phyloP scores from a whole-genome alignment of 1,284 basidiomycete genomes.

The Ganoderma sp. region DNA sequence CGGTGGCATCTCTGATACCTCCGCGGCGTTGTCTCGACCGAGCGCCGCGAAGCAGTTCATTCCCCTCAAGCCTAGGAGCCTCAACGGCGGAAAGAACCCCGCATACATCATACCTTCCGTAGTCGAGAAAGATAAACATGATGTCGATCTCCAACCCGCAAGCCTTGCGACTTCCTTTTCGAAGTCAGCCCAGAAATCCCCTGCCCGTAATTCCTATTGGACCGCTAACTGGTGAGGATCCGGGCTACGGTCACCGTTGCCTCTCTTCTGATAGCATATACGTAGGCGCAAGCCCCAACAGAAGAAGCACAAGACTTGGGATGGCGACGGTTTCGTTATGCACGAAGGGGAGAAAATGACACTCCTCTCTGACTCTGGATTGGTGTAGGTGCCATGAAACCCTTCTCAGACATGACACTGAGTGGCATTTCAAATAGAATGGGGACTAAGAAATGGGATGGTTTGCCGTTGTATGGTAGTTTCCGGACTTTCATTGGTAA shows the following conservation, averaged over 20 bases:
- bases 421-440: slow-evolving; percentile 49
- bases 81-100: slow-evolving; percentile 40
- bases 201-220: slow-evolving; percentile 55
- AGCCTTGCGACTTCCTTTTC: slow-evolving; percentile 39
- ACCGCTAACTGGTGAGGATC: slow-evolving; percentile 66
- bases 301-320: slow-evolving; percentile 90
- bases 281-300: slow-evolving; percentile 76
- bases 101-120: slow-evolving; percentile 19
- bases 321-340: slow-evolving; percentile 74
- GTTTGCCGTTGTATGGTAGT: slow-evolving; percentile 55
- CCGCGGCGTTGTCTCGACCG: slow-evolving; percentile 33
- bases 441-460: slow-evolving; percentile 67
- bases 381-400: slow-evolving; percentile 53
- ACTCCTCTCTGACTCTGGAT: slow-evolving; percentile 72
- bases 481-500: slow-evolving; percentile 57
- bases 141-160: slow-evolving; percentile 51
- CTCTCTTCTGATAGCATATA: slow-evolving; percentile 2
- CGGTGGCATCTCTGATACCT: slow-evolving; percentile 32
- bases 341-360: slow-evolving; percentile 56
- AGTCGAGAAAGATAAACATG: slow-evolving; percentile 35
- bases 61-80: slow-evolving; percentile 47
- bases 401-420: slow-evolving; percentile 11
- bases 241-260: neutral
- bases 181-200: slow-evolving; percentile 22
- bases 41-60: slow-evolving; percentile 50